Conservation (phyloP, 2,329 filamentous ascomycete genomes). For the Colletotrichum sansevieriae region DNA sequence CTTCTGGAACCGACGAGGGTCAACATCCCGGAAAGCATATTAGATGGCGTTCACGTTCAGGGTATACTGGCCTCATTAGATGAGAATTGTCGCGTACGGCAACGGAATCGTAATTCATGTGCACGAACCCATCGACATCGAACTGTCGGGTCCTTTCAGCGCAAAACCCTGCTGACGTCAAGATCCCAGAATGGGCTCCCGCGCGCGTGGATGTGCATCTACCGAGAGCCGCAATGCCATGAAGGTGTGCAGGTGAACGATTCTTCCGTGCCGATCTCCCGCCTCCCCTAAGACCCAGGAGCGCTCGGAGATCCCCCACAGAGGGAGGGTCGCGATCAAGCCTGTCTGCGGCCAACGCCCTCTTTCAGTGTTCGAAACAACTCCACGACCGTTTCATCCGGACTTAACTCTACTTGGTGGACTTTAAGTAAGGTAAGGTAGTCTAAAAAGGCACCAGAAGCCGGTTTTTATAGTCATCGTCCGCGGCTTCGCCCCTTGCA, state of each 20-base stretch:
- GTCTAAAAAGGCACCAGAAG: neutral
- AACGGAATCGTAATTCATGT: slow-evolving; percentile 3
- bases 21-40: neutral
- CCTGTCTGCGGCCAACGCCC: slow-evolving; percentile 6
- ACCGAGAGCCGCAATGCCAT: neutral
- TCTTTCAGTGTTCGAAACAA: slow-evolving; percentile 26
- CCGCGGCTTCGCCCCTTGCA: neutral
- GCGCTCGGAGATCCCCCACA: slow-evolving; percentile 24
- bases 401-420: slow-evolving; percentile 5
- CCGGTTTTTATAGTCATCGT: neutral
- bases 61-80: neutral
- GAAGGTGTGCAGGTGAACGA: neutral
- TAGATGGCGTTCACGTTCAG: neutral
- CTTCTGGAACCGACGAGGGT: neutral
- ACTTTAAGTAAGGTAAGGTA: neutral
- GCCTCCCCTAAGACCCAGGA: neutral
- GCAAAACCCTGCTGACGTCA: slow-evolving; percentile 7
- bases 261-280: slow-evolving; percentile 26
- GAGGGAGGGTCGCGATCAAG: neutral
- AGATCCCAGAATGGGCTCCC: neutral
- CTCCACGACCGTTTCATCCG: slow-evolving; percentile 37
- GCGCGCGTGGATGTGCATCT: neutral
- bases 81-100: neutral
- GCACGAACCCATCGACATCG: neutral
- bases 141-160: slow-evolving; percentile 2